Evolutionary conservation across 805 yeast species (phyloP).

Genomic region (Jamesozyma rosinii): DNA sequence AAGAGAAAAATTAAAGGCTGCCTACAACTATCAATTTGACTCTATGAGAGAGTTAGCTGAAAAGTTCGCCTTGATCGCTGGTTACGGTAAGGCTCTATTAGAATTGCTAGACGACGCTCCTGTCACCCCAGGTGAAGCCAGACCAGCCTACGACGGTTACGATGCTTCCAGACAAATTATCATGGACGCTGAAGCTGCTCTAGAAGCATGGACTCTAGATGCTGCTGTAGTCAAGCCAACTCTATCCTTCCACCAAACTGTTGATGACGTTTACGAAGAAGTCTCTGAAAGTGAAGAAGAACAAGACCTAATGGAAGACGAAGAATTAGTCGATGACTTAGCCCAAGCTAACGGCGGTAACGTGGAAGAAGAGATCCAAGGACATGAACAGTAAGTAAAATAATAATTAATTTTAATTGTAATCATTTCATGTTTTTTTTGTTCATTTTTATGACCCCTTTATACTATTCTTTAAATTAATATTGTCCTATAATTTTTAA

Average conservation of each 20-base stretch:
- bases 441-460: not conserved
- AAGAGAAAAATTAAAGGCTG: conserved; percentile 95
- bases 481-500: not conserved
- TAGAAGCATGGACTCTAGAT: conserved; percentile 94
- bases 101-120: conserved; percentile 95
- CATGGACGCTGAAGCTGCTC: conserved; percentile 90
- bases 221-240: conserved; percentile 91
- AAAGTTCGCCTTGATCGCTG: conserved; percentile 94
- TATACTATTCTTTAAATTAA: not conserved
- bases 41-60: conserved; percentile 91
- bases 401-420: not conserved
- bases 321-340: conserved; percentile 1
- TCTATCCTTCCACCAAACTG: conserved; percentile 70
- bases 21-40: conserved; percentile 93
- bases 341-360: not conserved
- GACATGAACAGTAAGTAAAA: not conserved
- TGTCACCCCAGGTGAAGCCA: conserved; percentile 97
- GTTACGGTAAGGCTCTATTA: conserved; percentile 94
- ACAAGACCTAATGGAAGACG: conserved; percentile 4
- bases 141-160: conserved; percentile 96
- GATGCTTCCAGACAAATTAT: conserved; percentile 97
- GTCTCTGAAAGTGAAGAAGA: conserved; percentile 5
- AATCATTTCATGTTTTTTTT: not conserved
- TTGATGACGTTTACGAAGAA: conserved; percentile 50
- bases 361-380: not conserved